A percentile compares a stretch with the other conserved stretches of the same genome.
These are phyloP conservation scores for Aspergillus sp. DNA, from an alignment of 2,329 filamentous ascomycete species.

Conservation along the genomic window DNA sequence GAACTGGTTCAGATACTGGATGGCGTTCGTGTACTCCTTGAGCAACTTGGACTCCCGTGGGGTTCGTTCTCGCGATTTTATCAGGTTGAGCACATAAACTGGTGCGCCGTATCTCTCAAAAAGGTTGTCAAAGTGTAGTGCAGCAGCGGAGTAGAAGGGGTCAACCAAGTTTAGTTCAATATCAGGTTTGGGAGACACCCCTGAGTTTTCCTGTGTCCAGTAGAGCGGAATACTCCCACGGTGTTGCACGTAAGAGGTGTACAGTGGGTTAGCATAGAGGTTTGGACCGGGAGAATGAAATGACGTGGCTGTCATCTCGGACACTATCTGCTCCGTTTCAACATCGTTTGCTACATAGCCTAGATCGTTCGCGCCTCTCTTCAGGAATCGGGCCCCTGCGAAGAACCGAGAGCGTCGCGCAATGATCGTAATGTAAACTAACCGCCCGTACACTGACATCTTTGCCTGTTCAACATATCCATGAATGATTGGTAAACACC, in stretches of 20 bases:
- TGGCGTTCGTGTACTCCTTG: slow-evolving; percentile 80
- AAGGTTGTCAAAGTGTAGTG: slow-evolving; percentile 90
- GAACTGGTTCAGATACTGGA: slow-evolving; percentile 93
- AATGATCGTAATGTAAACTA: slow-evolving; percentile 90
- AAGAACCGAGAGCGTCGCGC: slow-evolving; percentile 90
- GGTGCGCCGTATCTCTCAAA: slow-evolving; percentile 93
- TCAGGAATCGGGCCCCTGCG: slow-evolving; percentile 89
- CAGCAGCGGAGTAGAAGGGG: slow-evolving; percentile 91
- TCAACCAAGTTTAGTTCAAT: slow-evolving; percentile 95
- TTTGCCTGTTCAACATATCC: slow-evolving; percentile 93
- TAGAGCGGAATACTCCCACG: slow-evolving; percentile 94
- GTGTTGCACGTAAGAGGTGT: slow-evolving; percentile 96
- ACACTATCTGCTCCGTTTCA: slow-evolving; percentile 97
- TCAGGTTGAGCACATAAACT: slow-evolving; percentile 86
- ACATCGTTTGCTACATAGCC: slow-evolving; percentile 98
- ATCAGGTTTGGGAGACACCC: slow-evolving; percentile 92
- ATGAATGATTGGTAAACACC: slow-evolving; percentile 94
- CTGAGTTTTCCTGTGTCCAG: slow-evolving; percentile 95
- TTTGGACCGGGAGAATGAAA: slow-evolving; percentile 88
- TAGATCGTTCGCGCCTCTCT: slow-evolving; percentile 89
- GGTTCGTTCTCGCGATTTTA: slow-evolving; percentile 84
- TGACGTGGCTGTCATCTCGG: slow-evolving; percentile 89
- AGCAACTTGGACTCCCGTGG: slow-evolving; percentile 90
- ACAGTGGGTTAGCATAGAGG: slow-evolving; percentile 84
- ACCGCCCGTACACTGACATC: slow-evolving; percentile 81